Evolutionary conservation across 1,284 basidiomycete species (phyloP).

Genomic region (Bjerkandera adusta): DNA sequence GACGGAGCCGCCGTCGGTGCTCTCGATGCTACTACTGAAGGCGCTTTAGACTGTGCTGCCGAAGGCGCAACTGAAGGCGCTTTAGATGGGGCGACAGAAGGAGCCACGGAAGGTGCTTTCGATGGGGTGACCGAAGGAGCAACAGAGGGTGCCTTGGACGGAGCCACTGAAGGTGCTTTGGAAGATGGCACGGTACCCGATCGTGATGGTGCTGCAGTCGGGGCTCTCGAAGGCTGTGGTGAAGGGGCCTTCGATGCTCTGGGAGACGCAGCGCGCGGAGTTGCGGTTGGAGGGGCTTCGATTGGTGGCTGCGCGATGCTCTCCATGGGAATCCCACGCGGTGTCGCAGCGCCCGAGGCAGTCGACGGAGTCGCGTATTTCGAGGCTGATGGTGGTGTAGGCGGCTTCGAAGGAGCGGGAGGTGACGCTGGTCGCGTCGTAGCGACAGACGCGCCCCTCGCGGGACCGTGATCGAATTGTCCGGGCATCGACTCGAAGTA

Average conservation of each 20-base stretch:
- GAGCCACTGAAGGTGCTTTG: slow-evolving; percentile 1
- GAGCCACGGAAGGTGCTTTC: slow-evolving; percentile 6
- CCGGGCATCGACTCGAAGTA: slow-evolving; percentile 15
- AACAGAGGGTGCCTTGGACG: slow-evolving; percentile 11
- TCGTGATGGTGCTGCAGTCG: background rate
- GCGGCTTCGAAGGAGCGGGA: slow-evolving; percentile 16
- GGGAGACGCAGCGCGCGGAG: background rate
- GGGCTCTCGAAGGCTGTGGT: slow-evolving; percentile 2
- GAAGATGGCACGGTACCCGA: slow-evolving; percentile 5
- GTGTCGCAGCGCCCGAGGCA: slow-evolving; percentile 4
- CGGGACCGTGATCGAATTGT: slow-evolving; percentile 13
- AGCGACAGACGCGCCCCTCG: slow-evolving; percentile 1
- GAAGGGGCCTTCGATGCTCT: slow-evolving; percentile 8
- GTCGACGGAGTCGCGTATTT: slow-evolving; percentile 1
- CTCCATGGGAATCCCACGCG: no score
- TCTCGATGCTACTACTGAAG: slow-evolving; percentile 4
- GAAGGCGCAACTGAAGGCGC: slow-evolving; percentile 14
- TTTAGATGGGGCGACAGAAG: slow-evolving; percentile 10
- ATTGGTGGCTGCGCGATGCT: slow-evolving; percentile 16
- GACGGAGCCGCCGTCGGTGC: slow-evolving; percentile 9
- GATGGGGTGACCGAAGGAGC: slow-evolving; percentile 20
- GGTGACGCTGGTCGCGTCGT: background rate
- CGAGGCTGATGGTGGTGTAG: slow-evolving; percentile 20
- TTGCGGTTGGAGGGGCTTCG: slow-evolving; percentile 18
- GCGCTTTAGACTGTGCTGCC: slow-evolving; percentile 4